phyloP scores from a whole-genome alignment of 2,329 filamentous ascomycete species.

The Grosmannia serpens region DNA sequence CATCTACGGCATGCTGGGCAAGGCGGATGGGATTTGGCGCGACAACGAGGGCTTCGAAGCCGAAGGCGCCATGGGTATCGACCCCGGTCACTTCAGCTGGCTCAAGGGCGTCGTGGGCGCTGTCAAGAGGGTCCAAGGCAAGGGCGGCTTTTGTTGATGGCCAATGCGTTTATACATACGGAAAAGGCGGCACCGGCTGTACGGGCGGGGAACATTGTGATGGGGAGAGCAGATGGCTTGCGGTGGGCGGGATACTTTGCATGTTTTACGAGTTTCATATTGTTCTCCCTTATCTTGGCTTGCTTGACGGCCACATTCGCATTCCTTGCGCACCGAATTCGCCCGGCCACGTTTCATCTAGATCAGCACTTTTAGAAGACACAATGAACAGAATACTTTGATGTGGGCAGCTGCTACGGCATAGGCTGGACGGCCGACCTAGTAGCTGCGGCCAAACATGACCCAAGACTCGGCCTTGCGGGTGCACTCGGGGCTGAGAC shows the following conservation, averaged over 20 bases:
- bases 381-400: background rate
- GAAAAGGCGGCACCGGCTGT: too few species aligned
- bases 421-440: slow-evolving; percentile 15
- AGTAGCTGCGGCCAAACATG: slow-evolving; percentile 76
- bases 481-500: slow-evolving; percentile 77
- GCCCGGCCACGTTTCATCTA: background rate
- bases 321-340: too few species aligned
- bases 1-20: slow-evolving; percentile 40
- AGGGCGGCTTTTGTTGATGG: slow-evolving; percentile 35
- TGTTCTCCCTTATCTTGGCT: background rate
- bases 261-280: background rate
- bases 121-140: slow-evolving; percentile 44
- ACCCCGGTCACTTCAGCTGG: slow-evolving; percentile 46
- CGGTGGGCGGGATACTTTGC: background rate
- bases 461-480: slow-evolving; percentile 72
- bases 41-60: slow-evolving; percentile 37
- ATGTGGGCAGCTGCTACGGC: background rate
- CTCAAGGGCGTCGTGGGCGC: slow-evolving; percentile 45
- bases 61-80: slow-evolving; percentile 36
- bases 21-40: slow-evolving; percentile 50
- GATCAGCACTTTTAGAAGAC: background rate
- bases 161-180: background rate
- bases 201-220: too few species aligned
- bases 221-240: too few species aligned
- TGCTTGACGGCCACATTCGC: too few species aligned